phyloP scores from a whole-genome alignment of 805 yeast genomes.

The Naumovozyma baii region DNA sequence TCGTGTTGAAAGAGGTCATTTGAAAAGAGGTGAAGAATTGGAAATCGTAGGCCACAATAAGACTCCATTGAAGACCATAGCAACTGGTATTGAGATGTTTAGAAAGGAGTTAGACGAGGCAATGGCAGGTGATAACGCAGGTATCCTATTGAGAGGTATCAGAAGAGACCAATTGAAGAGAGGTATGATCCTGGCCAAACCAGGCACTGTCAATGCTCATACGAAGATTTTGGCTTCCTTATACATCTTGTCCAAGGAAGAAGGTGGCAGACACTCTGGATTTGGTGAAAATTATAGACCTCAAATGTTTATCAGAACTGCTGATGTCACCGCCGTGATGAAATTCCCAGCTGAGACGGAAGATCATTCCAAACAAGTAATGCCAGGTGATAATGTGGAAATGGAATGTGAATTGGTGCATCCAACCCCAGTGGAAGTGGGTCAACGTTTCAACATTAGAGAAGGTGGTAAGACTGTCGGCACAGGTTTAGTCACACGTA shows the following conservation, averaged over 20 bases:
- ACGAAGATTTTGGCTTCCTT: conserved; percentile 87
- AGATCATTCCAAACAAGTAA: conserved; percentile 82
- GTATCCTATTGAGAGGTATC: conserved; percentile 93
- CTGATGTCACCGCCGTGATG: conserved; percentile 85
- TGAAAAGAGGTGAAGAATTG: conserved; percentile 97
- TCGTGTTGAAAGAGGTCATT: conserved; percentile 95
- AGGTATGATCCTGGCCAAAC: conserved; percentile 96
- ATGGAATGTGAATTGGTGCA: conserved; percentile 83
- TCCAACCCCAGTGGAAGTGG: conserved; percentile 90
- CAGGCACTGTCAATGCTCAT: conserved; percentile 86
- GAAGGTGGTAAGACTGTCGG: conserved; percentile 99
- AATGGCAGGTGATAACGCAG: conserved; percentile 99
- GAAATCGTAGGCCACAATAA: conserved; percentile 91
- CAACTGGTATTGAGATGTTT: conserved; percentile 99
- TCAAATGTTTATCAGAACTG: conserved; percentile 92
- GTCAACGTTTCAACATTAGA: conserved; percentile 98
- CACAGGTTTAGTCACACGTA: conserved; percentile 94
- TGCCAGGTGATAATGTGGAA: conserved; percentile 98
- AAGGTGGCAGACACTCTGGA: conserved; percentile 99
- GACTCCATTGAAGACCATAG: conserved; percentile 82
- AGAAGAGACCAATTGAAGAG: conserved; percentile 94
- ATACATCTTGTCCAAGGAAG: conserved; percentile 88
- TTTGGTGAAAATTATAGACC: conserved; percentile 97
- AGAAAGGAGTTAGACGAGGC: conserved; percentile 96
- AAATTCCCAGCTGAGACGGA: conserved; percentile 77